A percentile compares a stretch with the other conserved stretches of the same genome.
Conservation (phyloP, 805 yeast genomes). For the Barnettozyma sucrosica region DNA sequence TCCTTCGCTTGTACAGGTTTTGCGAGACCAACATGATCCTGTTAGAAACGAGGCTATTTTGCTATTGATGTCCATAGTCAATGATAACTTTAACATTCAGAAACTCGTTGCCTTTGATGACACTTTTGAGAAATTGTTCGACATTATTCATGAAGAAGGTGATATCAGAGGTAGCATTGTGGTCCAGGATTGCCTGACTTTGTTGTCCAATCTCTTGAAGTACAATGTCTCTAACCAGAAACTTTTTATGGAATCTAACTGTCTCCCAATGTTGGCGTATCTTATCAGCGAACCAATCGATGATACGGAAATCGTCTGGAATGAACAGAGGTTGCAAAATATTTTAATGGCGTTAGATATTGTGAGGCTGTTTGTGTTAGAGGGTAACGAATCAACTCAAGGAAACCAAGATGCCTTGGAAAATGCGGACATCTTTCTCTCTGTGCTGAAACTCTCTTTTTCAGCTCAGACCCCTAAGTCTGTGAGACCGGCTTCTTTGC, state of each 20-base stretch:
- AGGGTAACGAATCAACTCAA: slow-evolving; percentile 61
- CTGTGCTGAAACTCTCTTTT: slow-evolving; percentile 66
- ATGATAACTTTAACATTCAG: slow-evolving; percentile 80
- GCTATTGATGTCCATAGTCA: slow-evolving; percentile 75
- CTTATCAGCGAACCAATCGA: slow-evolving; percentile 58
- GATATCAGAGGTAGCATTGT: slow-evolving; percentile 83
- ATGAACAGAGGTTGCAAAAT: slow-evolving; percentile 67
- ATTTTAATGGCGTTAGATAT: slow-evolving; percentile 64
- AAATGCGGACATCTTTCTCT: slow-evolving; percentile 56
- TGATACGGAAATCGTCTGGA: slow-evolving; percentile 55
- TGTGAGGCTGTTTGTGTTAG: slow-evolving; percentile 62
- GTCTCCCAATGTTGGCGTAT: slow-evolving; percentile 57
- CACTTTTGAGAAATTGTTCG: slow-evolving; percentile 75
- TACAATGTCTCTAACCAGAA: slow-evolving; percentile 90
- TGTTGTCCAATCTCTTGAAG: slow-evolving; percentile 64
- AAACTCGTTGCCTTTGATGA: slow-evolving; percentile 93
- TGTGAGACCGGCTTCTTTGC: slow-evolving; percentile 62
- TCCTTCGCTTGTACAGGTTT: slow-evolving; percentile 58
- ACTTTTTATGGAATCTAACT: slow-evolving; percentile 78
- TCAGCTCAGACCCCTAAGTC: slow-evolving; percentile 55
- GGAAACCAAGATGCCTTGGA: slow-evolving; percentile 57
- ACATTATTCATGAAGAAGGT: slow-evolving; percentile 81
- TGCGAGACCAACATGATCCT: slow-evolving; percentile 72
- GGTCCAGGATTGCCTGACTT: slow-evolving; percentile 84
- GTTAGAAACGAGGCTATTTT: slow-evolving; percentile 84